A percentile compares a stretch with the other conserved stretches of the same genome.
These are phyloP conservation scores for Chrysosphaeria jannelii DNA, from an alignment of 2,329 filamentous ascomycete species.

Conservation along the genomic window DNA sequence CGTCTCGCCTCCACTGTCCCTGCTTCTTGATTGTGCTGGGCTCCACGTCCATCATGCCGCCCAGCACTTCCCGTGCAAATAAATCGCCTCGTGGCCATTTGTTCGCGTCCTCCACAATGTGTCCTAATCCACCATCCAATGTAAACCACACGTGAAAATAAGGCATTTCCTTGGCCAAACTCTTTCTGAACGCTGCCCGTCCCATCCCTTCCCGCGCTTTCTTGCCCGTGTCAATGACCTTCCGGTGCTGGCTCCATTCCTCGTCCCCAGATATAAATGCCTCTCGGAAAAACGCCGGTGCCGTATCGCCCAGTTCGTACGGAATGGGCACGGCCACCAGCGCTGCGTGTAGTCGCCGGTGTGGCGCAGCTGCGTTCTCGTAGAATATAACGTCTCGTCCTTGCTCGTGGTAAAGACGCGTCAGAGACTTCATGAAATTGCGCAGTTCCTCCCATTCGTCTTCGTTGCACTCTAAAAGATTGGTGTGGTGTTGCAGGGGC, in stretches of 20 bases:
- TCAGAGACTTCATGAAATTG: slow-evolving; percentile 96
- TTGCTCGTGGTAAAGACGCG: slow-evolving; percentile 78
- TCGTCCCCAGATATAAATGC: slow-evolving; percentile 68
- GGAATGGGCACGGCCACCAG: slow-evolving; percentile 70
- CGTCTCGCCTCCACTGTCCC: slow-evolving; percentile 49
- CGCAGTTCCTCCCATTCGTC: slow-evolving; percentile 98
- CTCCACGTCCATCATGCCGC: slow-evolving; percentile 66
- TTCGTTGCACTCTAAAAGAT: slow-evolving; percentile 91
- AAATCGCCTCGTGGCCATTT: slow-evolving; percentile 76
- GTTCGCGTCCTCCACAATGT: slow-evolving; percentile 64
- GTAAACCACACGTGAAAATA: slow-evolving; percentile 97
- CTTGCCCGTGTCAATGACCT: slow-evolving; percentile 66
- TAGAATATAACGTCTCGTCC: slow-evolving; percentile 88
- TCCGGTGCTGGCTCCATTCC: slow-evolving; percentile 88
- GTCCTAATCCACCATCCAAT: slow-evolving; percentile 71
- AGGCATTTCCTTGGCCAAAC: slow-evolving; percentile 79
- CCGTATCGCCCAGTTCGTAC: slow-evolving; percentile 68
- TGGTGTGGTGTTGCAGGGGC: slow-evolving; percentile 59
- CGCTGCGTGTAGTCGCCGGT: slow-evolving; percentile 54
- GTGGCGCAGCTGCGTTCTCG: slow-evolving; percentile 70
- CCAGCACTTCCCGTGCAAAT: slow-evolving; percentile 75
- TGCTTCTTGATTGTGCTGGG: slow-evolving; percentile 70
- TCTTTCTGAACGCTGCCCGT: slow-evolving; percentile 51
- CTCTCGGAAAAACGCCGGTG: slow-evolving; percentile 84
- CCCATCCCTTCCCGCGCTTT: slow-evolving; percentile 37